Evolutionary conservation across 2,329 filamentous ascomycete species (phyloP).

Genomic region (Fusarium secorum): DNA sequence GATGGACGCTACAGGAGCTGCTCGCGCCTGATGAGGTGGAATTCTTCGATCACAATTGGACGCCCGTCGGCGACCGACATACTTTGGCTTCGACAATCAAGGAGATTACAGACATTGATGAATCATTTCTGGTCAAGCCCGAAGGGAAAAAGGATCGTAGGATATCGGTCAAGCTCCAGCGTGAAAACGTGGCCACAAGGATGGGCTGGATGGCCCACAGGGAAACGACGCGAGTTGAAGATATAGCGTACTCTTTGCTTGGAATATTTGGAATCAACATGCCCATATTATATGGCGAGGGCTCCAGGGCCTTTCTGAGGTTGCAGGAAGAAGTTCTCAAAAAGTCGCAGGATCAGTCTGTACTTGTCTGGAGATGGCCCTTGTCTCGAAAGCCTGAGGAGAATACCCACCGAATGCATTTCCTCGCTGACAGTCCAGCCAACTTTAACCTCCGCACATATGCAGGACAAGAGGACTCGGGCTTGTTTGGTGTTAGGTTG

Average conservation of each 20-base stretch:
- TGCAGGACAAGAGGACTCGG: constrained; percentile 38
- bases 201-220: constrained; percentile 49
- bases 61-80: constrained; percentile 30
- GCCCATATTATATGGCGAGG: constrained; percentile 49
- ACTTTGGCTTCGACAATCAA: constrained; percentile 30
- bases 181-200: constrained; percentile 42
- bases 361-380: constrained; percentile 45
- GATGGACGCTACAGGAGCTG: constrained; percentile 41
- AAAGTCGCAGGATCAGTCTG: constrained; percentile 45
- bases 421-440: constrained; percentile 36
- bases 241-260: constrained; percentile 48
- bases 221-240: constrained; percentile 42
- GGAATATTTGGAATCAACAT: constrained; percentile 49
- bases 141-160: constrained; percentile 31
- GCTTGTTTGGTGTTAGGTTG: constrained; percentile 35
- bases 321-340: constrained; percentile 49
- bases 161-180: constrained; percentile 30
- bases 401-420: constrained; percentile 35
- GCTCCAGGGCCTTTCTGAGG: constrained; percentile 45
- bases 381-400: constrained; percentile 18
- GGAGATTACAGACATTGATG: constrained; percentile 37
- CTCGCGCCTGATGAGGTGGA: constrained; percentile 39
- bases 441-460: constrained; percentile 41
- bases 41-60: constrained; percentile 40
- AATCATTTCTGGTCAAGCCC: constrained; percentile 26